Conservation (phyloP, 2,329 filamentous ascomycete genomes). For the Colletotrichum sp. region DNA sequence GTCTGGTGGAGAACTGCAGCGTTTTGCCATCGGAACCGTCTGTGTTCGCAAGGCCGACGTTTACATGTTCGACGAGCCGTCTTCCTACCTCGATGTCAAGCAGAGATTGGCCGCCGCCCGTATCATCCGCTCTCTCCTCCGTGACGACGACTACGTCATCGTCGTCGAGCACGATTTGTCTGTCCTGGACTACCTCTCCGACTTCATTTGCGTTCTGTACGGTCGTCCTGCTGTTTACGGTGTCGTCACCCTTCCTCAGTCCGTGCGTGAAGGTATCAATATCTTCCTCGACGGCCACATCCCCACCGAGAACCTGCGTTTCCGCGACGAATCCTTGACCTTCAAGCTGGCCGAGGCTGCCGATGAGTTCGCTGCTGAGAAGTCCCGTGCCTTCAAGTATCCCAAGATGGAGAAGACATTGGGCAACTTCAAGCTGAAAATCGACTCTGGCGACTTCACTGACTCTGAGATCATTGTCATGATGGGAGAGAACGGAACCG, state of each 20-base stretch:
- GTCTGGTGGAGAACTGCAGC: conserved; percentile 96
- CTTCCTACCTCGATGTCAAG: conserved; percentile 99
- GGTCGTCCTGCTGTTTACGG: conserved; percentile 95
- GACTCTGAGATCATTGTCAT: conserved; percentile 99
- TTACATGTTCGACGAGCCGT: conserved; percentile 99
- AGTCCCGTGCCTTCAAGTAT: conserved; percentile 84
- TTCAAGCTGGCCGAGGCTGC: conserved; percentile 92
- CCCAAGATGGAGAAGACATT: conserved; percentile 93
- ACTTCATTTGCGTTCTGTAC: conserved; percentile 98
- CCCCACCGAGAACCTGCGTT: conserved; percentile 96
- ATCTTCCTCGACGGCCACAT: conserved; percentile 99
- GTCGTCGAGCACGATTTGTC: conserved; percentile 99
- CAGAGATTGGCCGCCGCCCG: conserved; percentile 92
- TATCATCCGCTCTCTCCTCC: conserved; percentile 89
- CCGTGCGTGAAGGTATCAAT: conserved; percentile 98
- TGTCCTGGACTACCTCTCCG: conserved; percentile 96
- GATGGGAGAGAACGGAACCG: conserved; percentile 99
- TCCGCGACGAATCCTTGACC: conserved; percentile 94
- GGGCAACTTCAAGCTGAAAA: conserved; percentile 82
- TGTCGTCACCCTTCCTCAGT: conserved; percentile 94
- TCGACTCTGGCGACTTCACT: conserved; percentile 87
- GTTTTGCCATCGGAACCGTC: conserved; percentile 95
- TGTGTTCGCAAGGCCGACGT: conserved; percentile 96
- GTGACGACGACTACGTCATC: conserved; percentile 93
- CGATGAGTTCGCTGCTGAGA: conserved; percentile 87